A percentile compares a stretch with the other conserved stretches of the same genome.
phyloP scores from a whole-genome alignment of 2,329 filamentous ascomycete species.

The Monosporascus sp. region DNA sequence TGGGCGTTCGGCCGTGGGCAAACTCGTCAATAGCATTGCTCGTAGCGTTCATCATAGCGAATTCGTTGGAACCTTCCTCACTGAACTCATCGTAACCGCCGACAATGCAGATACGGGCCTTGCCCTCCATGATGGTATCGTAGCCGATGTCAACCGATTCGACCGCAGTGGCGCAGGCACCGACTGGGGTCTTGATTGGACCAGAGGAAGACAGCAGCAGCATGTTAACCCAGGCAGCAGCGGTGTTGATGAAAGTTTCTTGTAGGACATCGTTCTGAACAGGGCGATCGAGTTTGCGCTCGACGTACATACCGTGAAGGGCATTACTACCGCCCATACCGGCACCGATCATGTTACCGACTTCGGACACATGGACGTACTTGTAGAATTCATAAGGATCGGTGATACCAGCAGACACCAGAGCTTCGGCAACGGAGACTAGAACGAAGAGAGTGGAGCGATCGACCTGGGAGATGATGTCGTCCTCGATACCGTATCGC shows the following conservation, averaged over 20 bases:
- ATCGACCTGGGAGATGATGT: conserved; percentile 96
- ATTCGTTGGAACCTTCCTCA: conserved; percentile 98
- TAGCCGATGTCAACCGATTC: conserved; percentile 98
- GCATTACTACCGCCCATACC: conserved; percentile 95
- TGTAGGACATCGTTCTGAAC: conserved; percentile 98
- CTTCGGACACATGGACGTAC: conserved; percentile 95
- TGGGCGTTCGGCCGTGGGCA: conserved; percentile 86
- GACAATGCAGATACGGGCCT: conserved; percentile 94
- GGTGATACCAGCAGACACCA: conserved; percentile 89
- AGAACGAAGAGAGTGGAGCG: conserved; percentile 93
- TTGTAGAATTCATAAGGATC: conserved; percentile 99
- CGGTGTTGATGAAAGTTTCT: conserved; percentile 99
- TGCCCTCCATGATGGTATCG: conserved; percentile 97
- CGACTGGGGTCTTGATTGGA: conserved; percentile 96
- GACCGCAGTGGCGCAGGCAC: conserved; percentile 93
- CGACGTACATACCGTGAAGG: conserved; percentile 96
- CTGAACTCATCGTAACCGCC: conserved; percentile 99
- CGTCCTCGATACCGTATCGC: conserved; percentile 91
- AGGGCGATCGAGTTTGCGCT: conserved; percentile 92
- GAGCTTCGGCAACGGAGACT: conserved; percentile 85
- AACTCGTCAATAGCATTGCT: conserved; percentile 98
- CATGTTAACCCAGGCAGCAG: conserved; percentile 99
- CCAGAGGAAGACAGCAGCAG: conserved; percentile 92
- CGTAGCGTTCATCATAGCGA: conserved; percentile 99
- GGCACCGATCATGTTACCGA: conserved; percentile 97